Percentiles rank a stretch among this genome's conserved stretches.
Conservation (phyloP, 164 flowering plant species). For the Malania oleifera region DNA sequence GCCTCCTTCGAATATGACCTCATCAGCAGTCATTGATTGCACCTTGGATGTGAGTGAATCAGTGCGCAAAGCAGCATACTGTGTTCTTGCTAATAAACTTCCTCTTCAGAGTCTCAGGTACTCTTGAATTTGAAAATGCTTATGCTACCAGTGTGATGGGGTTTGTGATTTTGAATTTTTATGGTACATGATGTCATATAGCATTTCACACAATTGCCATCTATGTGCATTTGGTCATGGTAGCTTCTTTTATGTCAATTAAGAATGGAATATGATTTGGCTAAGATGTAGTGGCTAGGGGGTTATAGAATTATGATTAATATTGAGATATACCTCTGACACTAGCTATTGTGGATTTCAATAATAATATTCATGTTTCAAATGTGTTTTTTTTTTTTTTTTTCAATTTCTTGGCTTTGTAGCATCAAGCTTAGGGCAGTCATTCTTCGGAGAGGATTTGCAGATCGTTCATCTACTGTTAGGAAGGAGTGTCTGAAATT, state of each 20-base stretch:
- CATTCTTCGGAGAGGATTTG: constrained; percentile 89
- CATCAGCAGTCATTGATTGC: constrained; percentile 57
- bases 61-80: constrained; percentile 82
- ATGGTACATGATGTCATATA: neutral
- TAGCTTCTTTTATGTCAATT: no score
- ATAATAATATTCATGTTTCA: neutral
- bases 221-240: neutral
- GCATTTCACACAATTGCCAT: neutral
- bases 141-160: no score
- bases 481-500: constrained; percentile 72
- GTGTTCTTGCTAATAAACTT: constrained; percentile 77
- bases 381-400: constrained; percentile 2
- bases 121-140: constrained; percentile 8
- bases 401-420: constrained; percentile 7
- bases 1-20: constrained; percentile 78
- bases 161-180: neutral
- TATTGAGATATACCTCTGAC: neutral
- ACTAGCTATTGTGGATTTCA: neutral
- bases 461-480: constrained; percentile 77
- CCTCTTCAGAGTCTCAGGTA: constrained; percentile 96
- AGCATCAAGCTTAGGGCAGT: constrained; percentile 84
- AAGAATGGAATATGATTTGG: no score
- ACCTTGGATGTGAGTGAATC: constrained; percentile 83
- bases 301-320: no score
- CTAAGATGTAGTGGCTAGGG: no score